Evolutionary conservation across 805 yeast genomes (phyloP).

Genomic region (Pichia scutulata): DNA sequence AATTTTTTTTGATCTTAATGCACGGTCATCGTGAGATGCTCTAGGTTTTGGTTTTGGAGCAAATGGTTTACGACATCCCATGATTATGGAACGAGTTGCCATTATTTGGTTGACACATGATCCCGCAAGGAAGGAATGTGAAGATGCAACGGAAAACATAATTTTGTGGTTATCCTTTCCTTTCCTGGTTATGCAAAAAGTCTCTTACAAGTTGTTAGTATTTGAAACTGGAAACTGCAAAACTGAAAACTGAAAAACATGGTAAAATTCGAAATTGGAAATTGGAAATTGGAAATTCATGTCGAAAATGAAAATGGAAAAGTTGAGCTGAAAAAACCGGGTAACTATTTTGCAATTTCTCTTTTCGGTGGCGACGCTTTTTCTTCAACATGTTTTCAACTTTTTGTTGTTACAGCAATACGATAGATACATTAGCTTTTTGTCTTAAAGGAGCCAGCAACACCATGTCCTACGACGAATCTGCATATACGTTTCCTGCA

Average conservation of each 20-base stretch:
- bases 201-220: background rate
- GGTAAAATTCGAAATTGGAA: too few species aligned
- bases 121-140: background rate
- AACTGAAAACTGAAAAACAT: background rate
- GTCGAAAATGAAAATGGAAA: background rate
- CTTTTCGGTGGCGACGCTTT: background rate
- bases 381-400: background rate
- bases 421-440: too few species aligned
- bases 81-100: slow-evolving; percentile 21
- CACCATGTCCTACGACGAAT: slow-evolving; percentile 12
- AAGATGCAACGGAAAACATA: background rate
- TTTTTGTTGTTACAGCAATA: too few species aligned
- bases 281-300: background rate
- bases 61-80: slow-evolving; percentile 25
- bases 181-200: background rate
- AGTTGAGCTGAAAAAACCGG: background rate
- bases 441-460: background rate
- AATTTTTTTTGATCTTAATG: slow-evolving; percentile 23
- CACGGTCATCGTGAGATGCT: slow-evolving; percentile 18
- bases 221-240: background rate
- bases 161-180: background rate
- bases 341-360: background rate
- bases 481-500: slow-evolving; percentile 3
- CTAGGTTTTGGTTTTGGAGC: slow-evolving; percentile 18
- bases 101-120: slow-evolving; percentile 1